Conservation (phyloP, 805 yeast genomes). For the Yarrowia bubula region DNA sequence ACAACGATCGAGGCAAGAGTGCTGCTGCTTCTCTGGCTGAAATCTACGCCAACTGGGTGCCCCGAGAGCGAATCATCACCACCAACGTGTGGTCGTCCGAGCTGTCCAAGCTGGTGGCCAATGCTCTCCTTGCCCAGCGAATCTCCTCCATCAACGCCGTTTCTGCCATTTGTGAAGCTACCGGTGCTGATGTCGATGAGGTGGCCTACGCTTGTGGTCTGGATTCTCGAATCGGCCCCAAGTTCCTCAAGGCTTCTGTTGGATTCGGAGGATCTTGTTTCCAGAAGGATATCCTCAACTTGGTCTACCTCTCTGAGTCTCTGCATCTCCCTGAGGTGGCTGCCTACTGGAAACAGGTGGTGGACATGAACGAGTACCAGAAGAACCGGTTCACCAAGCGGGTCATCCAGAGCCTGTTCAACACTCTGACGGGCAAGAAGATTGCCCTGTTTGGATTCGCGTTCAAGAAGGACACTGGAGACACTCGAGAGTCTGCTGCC, state of each 20-base stretch:
- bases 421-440: constrained; percentile 36
- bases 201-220: constrained; percentile 38
- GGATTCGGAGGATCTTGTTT: constrained; percentile 39
- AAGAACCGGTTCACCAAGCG: constrained; percentile 36
- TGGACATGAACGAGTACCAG: constrained; percentile 39
- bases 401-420: constrained; percentile 35
- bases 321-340: constrained; percentile 38
- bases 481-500: constrained; percentile 38
- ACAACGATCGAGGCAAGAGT: constrained; percentile 33
- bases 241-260: constrained; percentile 38
- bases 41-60: constrained; percentile 38
- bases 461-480: constrained; percentile 39
- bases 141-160: constrained; percentile 39
- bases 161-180: constrained; percentile 38
- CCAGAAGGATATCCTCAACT: constrained; percentile 37
- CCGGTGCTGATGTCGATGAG: constrained; percentile 39
- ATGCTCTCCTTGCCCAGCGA: constrained; percentile 38
- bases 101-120: constrained; percentile 38
- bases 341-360: constrained; percentile 29
- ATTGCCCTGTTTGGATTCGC: constrained; percentile 38
- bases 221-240: constrained; percentile 37
- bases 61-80: constrained; percentile 35
- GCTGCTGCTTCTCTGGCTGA: constrained; percentile 38
- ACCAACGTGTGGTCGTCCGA: constrained; percentile 39
- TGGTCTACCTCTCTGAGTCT: constrained; percentile 37